Evolutionary conservation across 306 rosid species (phyloP).

Genomic region (Glycyrrhiza uralensis): DNA sequence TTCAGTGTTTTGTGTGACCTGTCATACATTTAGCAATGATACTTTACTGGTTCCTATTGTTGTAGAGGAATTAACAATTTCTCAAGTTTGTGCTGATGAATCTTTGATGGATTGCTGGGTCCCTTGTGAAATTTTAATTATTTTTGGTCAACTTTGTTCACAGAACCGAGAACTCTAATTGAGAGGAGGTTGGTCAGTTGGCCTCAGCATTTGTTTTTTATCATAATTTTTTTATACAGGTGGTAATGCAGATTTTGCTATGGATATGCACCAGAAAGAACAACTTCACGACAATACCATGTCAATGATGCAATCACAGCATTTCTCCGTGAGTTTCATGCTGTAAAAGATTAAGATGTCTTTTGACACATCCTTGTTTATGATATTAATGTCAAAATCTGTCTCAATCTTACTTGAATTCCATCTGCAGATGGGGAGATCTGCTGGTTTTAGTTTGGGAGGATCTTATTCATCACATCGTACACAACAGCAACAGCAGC

Average conservation of each 20-base stretch:
- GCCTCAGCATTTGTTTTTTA: conserved; percentile 28
- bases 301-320: conserved; percentile 96
- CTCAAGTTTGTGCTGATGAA: background rate
- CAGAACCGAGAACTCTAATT: background rate
- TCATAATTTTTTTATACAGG: conserved; percentile 49
- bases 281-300: conserved; percentile 85
- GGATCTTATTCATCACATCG: conserved; percentile 81
- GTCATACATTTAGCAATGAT: conserved; percentile 11
- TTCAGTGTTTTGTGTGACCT: background rate
- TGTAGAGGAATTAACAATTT: background rate
- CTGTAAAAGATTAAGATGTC: background rate
- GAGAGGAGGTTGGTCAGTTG: background rate
- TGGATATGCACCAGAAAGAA: conserved; percentile 98
- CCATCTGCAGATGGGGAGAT: conserved; percentile 81
- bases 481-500: conserved; percentile 89
- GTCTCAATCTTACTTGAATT: background rate
- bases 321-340: conserved; percentile 72
- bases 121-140: background rate
- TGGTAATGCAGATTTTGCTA: conserved; percentile 75
- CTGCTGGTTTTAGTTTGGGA: conserved; percentile 81
- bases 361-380: background rate
- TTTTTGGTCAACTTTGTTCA: background rate
- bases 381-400: conserved; percentile 8
- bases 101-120: conserved; percentile 6
- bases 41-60: background rate